phyloP scores from a whole-genome alignment of 345 rosid species.

The Raphanus sativus region DNA sequence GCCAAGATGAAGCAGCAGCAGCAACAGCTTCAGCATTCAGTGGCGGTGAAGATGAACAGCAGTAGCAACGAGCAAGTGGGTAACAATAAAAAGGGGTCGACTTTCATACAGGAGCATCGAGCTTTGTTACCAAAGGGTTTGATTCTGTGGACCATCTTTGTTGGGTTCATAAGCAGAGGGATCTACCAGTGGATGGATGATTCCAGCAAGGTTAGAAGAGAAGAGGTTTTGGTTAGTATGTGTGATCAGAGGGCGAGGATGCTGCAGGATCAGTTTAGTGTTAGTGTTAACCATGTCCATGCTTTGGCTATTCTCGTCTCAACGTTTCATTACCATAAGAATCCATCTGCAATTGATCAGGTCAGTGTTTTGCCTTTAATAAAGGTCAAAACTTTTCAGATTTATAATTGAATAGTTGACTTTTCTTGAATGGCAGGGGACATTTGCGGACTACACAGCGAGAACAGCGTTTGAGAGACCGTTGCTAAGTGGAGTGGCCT shows the following conservation, averaged over 20 bases:
- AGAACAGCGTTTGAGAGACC: constrained; percentile 97
- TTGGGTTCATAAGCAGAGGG: constrained; percentile 45
- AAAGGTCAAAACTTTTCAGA: constrained; percentile 3
- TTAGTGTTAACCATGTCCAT: constrained; percentile 97
- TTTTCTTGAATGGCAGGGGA: constrained; percentile 52
- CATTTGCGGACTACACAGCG: constrained; percentile 95
- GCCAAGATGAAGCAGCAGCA: constrained; percentile 54
- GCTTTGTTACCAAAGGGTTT: constrained; percentile 63
- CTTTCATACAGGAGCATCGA: constrained; percentile 67
- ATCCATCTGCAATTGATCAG: constrained; percentile 98
- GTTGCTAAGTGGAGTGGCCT: constrained; percentile 88
- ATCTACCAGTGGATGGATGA: constrained; percentile 67
- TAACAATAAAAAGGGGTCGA: constrained; percentile 60
- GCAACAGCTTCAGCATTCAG: constrained; percentile 47
- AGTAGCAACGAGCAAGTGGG: constrained; percentile 48
- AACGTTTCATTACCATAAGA: constrained; percentile 88
- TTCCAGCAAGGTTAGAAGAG: constrained; percentile 61
- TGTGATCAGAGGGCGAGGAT: constrained; percentile 97
- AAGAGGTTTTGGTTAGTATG: constrained; percentile 77
- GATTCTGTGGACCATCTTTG: constrained; percentile 55
- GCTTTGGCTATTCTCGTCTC: constrained; percentile 97
- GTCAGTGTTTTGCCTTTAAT: constrained; percentile 36
- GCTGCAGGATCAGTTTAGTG: constrained; percentile 96
- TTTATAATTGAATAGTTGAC: constrained; percentile 18
- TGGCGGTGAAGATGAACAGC: constrained; percentile 53